A percentile compares a stretch with the other conserved stretches of the same genome.
Evolutionary conservation across 805 yeast species (phyloP).

Genomic region (Starmerella asiatica): DNA sequence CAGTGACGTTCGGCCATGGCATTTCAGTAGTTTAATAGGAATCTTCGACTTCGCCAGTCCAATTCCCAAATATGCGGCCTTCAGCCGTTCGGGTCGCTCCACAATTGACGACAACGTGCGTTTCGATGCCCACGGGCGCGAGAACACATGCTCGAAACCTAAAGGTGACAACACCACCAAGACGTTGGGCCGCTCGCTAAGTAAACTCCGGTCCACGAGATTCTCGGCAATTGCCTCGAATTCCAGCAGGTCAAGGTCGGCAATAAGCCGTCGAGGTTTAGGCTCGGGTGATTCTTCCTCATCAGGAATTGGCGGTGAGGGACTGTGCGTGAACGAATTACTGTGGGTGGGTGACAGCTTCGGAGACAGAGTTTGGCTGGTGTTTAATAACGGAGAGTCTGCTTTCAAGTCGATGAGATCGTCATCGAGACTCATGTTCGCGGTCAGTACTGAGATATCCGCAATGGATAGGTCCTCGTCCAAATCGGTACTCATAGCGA

Average conservation of each 20-base stretch:
- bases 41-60: slow-evolving; percentile 59
- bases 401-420: background rate
- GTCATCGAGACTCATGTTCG: slow-evolving; percentile 9
- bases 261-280: background rate
- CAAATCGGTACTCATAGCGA: background rate
- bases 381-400: background rate
- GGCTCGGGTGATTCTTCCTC: background rate
- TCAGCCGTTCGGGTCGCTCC: slow-evolving; percentile 67
- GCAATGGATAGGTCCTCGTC: slow-evolving; percentile 4
- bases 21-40: slow-evolving; percentile 33
- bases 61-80: slow-evolving; percentile 66
- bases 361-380: background rate
- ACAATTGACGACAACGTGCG: slow-evolving; percentile 54
- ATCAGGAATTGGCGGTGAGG: background rate
- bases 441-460: slow-evolving; percentile 2
- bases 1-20: slow-evolving; percentile 35
- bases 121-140: slow-evolving; percentile 64
- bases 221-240: background rate
- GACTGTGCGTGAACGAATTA: background rate
- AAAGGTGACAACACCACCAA: slow-evolving; percentile 49
- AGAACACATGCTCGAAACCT: slow-evolving; percentile 57
- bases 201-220: background rate
- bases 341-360: background rate
- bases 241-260: background rate
- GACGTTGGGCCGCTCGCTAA: slow-evolving; percentile 5